phyloP scores from a whole-genome alignment of 2,329 filamentous ascomycete genomes.

The Dothideomycetes sp. region DNA sequence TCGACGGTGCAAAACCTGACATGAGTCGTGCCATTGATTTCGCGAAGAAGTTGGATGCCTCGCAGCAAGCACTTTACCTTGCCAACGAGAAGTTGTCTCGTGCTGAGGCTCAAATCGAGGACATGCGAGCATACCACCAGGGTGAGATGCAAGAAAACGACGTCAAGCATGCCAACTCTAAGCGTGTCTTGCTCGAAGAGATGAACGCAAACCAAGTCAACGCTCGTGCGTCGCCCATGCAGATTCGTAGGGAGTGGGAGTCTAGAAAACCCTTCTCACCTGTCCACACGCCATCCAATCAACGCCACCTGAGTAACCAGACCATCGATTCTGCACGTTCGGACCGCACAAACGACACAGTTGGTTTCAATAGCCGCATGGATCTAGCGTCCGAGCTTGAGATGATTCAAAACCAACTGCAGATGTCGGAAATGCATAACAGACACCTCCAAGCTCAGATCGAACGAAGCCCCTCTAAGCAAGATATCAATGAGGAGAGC shows the following conservation, averaged over 20 bases:
- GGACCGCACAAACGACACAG: slow-evolving; percentile 74
- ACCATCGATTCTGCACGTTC: slow-evolving; percentile 70
- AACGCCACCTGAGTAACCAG: slow-evolving; percentile 58
- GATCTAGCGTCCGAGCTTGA: slow-evolving; percentile 86
- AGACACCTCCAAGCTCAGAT: slow-evolving; percentile 83
- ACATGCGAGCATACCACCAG: slow-evolving; percentile 64
- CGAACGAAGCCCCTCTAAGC: slow-evolving; percentile 57
- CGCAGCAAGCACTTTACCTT: slow-evolving; percentile 80
- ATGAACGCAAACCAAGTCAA: slow-evolving; percentile 76
- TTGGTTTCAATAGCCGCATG: slow-evolving; percentile 79
- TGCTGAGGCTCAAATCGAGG: slow-evolving; percentile 72
- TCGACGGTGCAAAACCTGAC: slow-evolving; percentile 63
- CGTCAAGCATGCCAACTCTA: slow-evolving; percentile 50
- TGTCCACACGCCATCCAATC: slow-evolving; percentile 60
- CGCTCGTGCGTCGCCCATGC: slow-evolving; percentile 62
- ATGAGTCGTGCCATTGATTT: slow-evolving; percentile 61
- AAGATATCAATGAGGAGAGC: slow-evolving; percentile 61
- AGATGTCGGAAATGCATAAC: slow-evolving; percentile 92
- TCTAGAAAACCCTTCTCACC: slow-evolving; percentile 62
- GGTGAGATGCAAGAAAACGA: slow-evolving; percentile 62
- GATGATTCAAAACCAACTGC: slow-evolving; percentile 85
- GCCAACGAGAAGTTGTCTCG: slow-evolving; percentile 72
- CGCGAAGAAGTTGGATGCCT: slow-evolving; percentile 73
- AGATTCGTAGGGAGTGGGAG: slow-evolving; percentile 52
- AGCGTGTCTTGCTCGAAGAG: slow-evolving; percentile 74